These are phyloP conservation scores for Castanea sativa DNA, from an alignment of 306 rosid species.

Conservation along the genomic window DNA sequence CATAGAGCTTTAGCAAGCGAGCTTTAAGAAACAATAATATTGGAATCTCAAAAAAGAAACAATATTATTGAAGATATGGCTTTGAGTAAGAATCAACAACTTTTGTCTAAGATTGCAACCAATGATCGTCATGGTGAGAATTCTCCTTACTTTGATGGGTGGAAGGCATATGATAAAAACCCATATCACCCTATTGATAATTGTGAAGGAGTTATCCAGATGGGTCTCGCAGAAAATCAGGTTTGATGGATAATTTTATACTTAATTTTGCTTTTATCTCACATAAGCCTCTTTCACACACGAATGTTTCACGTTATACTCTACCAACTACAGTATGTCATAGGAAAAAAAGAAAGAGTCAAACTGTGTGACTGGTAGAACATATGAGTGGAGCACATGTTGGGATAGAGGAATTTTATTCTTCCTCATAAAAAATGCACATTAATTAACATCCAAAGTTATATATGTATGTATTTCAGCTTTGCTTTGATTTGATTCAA, in stretches of 20 bases:
- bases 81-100: neutral
- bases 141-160: constrained; percentile 80
- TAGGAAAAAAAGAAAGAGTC: no score
- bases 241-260: constrained; percentile 21
- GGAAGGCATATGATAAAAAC: constrained; percentile 75
- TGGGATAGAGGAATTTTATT: no score
- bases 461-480: constrained; percentile 31
- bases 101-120: constrained; percentile 44
- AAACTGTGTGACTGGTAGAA: no score
- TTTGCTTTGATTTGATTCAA: constrained; percentile 54
- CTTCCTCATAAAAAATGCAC: neutral
- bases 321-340: no score
- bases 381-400: no score
- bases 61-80: constrained; percentile 18
- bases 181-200: constrained; percentile 71
- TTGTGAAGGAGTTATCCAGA: constrained; percentile 76
- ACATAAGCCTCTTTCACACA: no score
- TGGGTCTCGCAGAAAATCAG: constrained; percentile 98
- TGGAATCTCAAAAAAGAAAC: no score
- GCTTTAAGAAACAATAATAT: neutral
- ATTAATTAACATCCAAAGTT: neutral
- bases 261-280: neutral
- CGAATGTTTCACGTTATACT: no score
- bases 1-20: no score
- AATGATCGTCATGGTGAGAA: constrained; percentile 77